A percentile compares a stretch with the other conserved stretches of the same genome.
These are phyloP conservation scores for Domatiomyces globalis DNA, from an alignment of 2,329 filamentous ascomycete genomes.

Conservation along the genomic window DNA sequence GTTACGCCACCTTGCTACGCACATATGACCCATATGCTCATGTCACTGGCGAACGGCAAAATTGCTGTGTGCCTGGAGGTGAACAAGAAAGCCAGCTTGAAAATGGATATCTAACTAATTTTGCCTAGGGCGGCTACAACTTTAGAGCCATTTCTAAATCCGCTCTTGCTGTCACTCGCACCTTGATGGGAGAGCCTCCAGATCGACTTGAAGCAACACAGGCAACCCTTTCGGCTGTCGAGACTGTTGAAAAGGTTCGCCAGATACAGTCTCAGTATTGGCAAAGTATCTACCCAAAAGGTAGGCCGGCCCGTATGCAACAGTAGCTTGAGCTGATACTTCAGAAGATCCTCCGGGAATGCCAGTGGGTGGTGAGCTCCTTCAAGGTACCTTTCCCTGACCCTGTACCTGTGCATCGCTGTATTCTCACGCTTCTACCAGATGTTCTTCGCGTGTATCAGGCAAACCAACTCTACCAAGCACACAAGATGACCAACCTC, in stretches of 20 bases:
- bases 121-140: constrained; percentile 66
- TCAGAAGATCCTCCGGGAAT: background rate
- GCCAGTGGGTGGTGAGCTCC: constrained; percentile 37
- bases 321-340: background rate
- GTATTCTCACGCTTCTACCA: constrained; percentile 7
- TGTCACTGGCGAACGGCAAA: constrained; percentile 81
- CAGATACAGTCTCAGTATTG: constrained; percentile 55
- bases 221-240: constrained; percentile 39
- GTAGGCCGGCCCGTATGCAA: constrained; percentile 13
- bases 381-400: constrained; percentile 43
- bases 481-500: constrained; percentile 64
- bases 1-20: constrained; percentile 85
- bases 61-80: constrained; percentile 79
- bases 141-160: constrained; percentile 83
- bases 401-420: background rate
- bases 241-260: constrained; percentile 44
- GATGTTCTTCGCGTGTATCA: constrained; percentile 71
- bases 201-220: constrained; percentile 38
- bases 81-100: background rate
- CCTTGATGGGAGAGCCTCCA: constrained; percentile 90
- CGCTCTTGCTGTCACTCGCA: constrained; percentile 77
- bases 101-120: background rate
- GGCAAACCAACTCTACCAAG: constrained; percentile 53
- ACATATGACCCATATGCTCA: constrained; percentile 98
- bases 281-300: constrained; percentile 69